Conservation (phyloP, 2,329 filamentous ascomycete genomes). For the Aspergillus floridensis region DNA sequence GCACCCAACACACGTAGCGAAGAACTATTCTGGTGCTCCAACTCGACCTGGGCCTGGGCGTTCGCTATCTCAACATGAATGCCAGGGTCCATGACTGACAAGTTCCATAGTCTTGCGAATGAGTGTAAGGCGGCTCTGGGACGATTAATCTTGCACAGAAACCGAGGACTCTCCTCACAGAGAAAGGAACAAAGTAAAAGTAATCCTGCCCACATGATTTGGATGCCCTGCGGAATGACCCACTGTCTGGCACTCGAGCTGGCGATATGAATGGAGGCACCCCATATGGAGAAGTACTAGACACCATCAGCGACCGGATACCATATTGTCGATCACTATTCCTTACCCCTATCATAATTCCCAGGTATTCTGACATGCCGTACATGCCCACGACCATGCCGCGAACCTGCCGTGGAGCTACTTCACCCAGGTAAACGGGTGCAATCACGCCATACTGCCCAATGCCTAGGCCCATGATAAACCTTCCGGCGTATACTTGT, state of each 20-base stretch:
- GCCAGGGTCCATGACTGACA: conserved; percentile 19
- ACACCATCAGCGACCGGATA: background rate
- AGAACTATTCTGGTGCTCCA: background rate
- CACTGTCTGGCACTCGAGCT: conserved; percentile 41
- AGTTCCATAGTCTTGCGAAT: conserved; percentile 53
- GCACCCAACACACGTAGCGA: background rate
- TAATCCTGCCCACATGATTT: conserved; percentile 68
- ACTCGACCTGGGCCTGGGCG: conserved; percentile 8
- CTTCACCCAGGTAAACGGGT: conserved; percentile 84
- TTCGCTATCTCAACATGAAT: conserved; percentile 13
- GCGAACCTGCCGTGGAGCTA: conserved; percentile 67
- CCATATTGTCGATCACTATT: no score
- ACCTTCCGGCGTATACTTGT: conserved; percentile 31
- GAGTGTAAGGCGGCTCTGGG: conserved; percentile 40
- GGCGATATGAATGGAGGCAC: conserved; percentile 49
- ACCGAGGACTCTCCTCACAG: conserved; percentile 65
- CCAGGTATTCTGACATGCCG: conserved; percentile 23
- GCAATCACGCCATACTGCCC: conserved; percentile 72
- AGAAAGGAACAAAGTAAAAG: conserved; percentile 65
- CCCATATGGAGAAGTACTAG: conserved; percentile 40
- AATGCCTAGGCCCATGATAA: conserved; percentile 34
- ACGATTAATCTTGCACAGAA: conserved; percentile 62
- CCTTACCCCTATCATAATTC: conserved; percentile 22
- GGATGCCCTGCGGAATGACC: conserved; percentile 67
- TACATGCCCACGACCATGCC: conserved; percentile 52